These are phyloP conservation scores for Calonectria pteridis DNA, from an alignment of 2,329 filamentous ascomycete genomes.

Conservation along the genomic window DNA sequence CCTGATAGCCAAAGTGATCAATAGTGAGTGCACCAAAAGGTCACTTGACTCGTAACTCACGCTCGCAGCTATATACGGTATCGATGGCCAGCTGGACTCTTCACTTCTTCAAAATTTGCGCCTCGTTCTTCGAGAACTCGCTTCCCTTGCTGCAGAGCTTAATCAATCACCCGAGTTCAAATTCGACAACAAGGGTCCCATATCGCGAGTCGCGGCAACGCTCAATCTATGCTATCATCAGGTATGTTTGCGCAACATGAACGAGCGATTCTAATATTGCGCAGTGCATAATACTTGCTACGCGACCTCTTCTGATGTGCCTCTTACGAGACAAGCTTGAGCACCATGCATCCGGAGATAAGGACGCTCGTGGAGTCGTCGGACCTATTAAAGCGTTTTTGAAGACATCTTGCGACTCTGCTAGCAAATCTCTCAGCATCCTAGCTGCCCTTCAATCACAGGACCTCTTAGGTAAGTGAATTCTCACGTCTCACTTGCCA, in stretches of 20 bases:
- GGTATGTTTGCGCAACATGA: not conserved
- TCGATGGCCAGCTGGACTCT: slow-evolving; percentile 9
- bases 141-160: slow-evolving; percentile 3
- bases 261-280: not conserved
- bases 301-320: slow-evolving; percentile 14
- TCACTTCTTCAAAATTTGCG: slow-evolving; percentile 11
- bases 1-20: slow-evolving; percentile 17
- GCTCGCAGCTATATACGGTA: slow-evolving; percentile 5
- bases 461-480: slow-evolving; percentile 14
- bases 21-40: not conserved
- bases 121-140: slow-evolving; percentile 9
- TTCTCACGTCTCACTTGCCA: not conserved
- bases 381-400: slow-evolving; percentile 19
- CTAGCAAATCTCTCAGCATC: slow-evolving; percentile 13
- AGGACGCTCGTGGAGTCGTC: not conserved
- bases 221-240: slow-evolving; percentile 27
- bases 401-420: slow-evolving; percentile 17
- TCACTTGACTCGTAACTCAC: not conserved
- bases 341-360: not conserved
- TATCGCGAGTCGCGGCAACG: slow-evolving; percentile 18
- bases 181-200: not conserved
- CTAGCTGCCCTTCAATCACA: slow-evolving; percentile 9
- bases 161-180: slow-evolving; percentile 1
- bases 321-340: slow-evolving; percentile 16
- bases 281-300: slow-evolving; percentile 23